Evolutionary conservation across 352 stramenopile genomes (phyloP).

Genomic region (Phytophthora multivora): DNA sequence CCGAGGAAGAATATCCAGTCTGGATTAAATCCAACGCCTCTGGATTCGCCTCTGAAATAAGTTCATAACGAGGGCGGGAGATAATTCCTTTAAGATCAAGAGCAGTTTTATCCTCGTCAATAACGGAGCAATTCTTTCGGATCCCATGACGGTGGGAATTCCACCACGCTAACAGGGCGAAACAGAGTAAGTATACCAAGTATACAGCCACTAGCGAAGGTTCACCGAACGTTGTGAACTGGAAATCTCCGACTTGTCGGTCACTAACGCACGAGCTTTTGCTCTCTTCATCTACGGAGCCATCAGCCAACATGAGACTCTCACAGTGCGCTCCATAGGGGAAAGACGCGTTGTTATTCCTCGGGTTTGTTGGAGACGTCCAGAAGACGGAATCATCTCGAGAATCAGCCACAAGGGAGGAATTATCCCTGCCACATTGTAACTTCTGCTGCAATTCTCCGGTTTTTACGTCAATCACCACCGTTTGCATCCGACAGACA

Average conservation of each 20-base stretch:
- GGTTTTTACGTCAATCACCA: conserved; percentile 19
- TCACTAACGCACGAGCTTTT: conserved; percentile 20
- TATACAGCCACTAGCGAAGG: conserved; percentile 20
- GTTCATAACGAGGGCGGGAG: conserved; percentile 11
- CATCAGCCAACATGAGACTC: conserved; percentile 32
- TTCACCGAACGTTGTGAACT: conserved; percentile 36
- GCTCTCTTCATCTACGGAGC: conserved; percentile 17
- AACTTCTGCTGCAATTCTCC: conserved; percentile 30
- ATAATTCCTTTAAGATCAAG: conserved; percentile 18
- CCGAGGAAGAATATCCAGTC: conserved; percentile 30
- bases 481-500: conserved; percentile 29
- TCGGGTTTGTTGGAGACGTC: conserved; percentile 44
- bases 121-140: conserved; percentile 24
- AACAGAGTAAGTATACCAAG: conserved; percentile 29
- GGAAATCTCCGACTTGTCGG: conserved; percentile 1
- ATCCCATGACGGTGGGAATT: conserved; percentile 11
- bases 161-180: conserved; percentile 19
- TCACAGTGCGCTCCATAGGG: conserved; percentile 42
- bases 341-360: conserved; percentile 61
- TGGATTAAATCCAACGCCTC: conserved; percentile 13
- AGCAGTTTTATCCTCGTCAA: conserved; percentile 2
- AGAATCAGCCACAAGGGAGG: conserved; percentile 32
- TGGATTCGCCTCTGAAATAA: conserved; percentile 8
- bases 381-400: conserved; percentile 43
- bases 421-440: conserved; percentile 39